Evolutionary conservation across 2,329 filamentous ascomycete species (phyloP).

Genomic region (Fusarium succisae): DNA sequence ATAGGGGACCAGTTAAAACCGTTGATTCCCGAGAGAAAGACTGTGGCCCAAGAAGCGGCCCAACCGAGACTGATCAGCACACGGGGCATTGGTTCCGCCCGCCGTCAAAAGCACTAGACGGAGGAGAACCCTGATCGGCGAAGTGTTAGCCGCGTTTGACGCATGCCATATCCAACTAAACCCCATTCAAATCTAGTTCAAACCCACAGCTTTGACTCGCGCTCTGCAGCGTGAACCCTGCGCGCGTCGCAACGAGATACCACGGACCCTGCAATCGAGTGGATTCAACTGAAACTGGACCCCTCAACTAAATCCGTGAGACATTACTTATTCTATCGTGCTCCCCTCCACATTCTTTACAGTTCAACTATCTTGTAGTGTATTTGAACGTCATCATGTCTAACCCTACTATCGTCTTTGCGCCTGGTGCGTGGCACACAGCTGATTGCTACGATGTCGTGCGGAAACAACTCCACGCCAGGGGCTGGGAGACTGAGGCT

Average conservation of each 20-base stretch:
- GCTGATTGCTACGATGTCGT: conserved; percentile 9
- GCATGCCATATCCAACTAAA: background rate
- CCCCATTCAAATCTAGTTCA: background rate
- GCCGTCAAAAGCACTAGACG: background rate
- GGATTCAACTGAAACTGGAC: background rate
- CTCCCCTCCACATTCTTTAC: background rate
- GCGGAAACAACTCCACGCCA: background rate
- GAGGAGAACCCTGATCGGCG: background rate
- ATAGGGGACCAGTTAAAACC: background rate
- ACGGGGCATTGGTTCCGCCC: background rate
- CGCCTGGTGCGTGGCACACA: conserved; percentile 10
- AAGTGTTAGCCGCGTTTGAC: background rate
- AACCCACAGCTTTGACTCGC: background rate
- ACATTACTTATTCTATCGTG: background rate
- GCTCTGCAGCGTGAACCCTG: background rate
- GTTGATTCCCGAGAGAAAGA: background rate
- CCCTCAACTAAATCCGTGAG: background rate
- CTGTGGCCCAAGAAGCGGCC: background rate
- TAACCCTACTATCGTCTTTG: conserved; percentile 12
- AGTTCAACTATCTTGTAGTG: background rate
- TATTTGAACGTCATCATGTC: background rate
- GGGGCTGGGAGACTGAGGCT: conserved; percentile 5
- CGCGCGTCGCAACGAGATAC: background rate
- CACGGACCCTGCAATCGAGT: background rate
- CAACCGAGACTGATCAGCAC: background rate